A percentile compares a stretch with the other conserved stretches of the same genome.
Conservation (phyloP, 169 alveolate species). For the Plasmodium falciparum region DNA sequence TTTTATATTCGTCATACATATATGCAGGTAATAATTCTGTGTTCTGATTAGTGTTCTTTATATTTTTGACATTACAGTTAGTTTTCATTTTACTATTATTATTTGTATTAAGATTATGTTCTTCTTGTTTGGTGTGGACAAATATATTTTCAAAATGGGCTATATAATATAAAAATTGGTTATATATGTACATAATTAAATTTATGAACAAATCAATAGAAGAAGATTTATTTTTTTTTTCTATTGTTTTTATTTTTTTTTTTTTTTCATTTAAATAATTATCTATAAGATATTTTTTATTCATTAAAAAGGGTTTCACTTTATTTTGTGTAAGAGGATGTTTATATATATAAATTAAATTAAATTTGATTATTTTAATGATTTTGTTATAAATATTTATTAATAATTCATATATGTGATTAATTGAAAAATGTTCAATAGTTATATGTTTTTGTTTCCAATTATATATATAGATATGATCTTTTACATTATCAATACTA, state of each 20-base stretch:
- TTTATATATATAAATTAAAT: background rate
- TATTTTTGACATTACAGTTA: background rate
- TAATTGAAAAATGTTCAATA: background rate
- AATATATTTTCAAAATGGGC: background rate
- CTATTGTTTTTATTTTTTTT: background rate
- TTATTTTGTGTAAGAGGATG: slow-evolving; percentile 18
- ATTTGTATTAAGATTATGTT: background rate
- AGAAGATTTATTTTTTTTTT: background rate
- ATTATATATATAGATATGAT: no score
- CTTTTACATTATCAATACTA: slow-evolving; percentile 38
- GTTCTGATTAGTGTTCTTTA: background rate
- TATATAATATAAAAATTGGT: background rate
- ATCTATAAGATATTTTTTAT: no score
- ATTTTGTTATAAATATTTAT: slow-evolving; percentile 6
- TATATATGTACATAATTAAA: background rate
- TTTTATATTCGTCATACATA: slow-evolving; percentile 37
- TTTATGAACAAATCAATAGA: slow-evolving; percentile 1
- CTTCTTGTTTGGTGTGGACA: background rate
- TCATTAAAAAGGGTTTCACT: background rate
- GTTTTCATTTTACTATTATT: background rate
- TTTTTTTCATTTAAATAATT: slow-evolving; percentile 2
- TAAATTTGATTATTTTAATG: background rate
- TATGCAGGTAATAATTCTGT: slow-evolving; percentile 25
- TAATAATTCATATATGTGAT: background rate
- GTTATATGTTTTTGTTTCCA: background rate